Conservation (phyloP, 2,329 filamentous ascomycete species). For the Cucurbitaria berberidis region DNA sequence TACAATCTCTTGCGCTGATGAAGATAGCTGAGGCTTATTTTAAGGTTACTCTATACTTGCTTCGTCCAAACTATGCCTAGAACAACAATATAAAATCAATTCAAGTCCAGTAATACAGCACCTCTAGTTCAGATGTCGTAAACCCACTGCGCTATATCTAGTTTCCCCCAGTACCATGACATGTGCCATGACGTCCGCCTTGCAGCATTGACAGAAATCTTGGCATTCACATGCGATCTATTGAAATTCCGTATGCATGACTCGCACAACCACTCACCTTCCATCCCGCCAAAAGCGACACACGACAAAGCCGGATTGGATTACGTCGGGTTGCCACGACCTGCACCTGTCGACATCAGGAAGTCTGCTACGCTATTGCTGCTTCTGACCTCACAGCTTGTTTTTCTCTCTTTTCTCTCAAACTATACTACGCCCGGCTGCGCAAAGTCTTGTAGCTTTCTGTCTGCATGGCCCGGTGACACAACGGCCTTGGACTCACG, state of each 20-base stretch:
- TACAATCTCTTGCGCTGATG: background rate
- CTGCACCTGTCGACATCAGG: slow-evolving; percentile 4
- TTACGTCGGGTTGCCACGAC: slow-evolving; percentile 7
- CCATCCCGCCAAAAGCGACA: slow-evolving; percentile 23
- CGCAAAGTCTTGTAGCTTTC: background rate
- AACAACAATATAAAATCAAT: too few relatives aligned
- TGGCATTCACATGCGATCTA: slow-evolving; percentile 40
- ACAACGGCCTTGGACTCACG: slow-evolving; percentile 11
- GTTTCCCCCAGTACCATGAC: background rate
- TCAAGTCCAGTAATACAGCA: too few relatives aligned
- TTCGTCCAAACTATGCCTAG: too few relatives aligned
- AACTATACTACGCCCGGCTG: background rate
- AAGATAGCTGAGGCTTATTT: background rate
- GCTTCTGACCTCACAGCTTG: too few relatives aligned
- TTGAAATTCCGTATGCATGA: slow-evolving; percentile 6
- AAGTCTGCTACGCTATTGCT: slow-evolving; percentile 4
- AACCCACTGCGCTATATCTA: too few relatives aligned
- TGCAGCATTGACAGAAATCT: slow-evolving; percentile 6
- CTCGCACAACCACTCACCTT: slow-evolving; percentile 22
- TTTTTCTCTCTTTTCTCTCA: background rate
- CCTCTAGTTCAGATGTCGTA: too few relatives aligned
- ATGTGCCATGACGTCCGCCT: background rate
- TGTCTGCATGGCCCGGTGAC: slow-evolving; percentile 28
- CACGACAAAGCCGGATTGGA: slow-evolving; percentile 8
- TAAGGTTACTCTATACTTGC: too few relatives aligned